A percentile compares a stretch with the other conserved stretches of the same genome.
Conservation (phyloP, 2,329 filamentous ascomycete species). For the Talaromyces sp. region DNA sequence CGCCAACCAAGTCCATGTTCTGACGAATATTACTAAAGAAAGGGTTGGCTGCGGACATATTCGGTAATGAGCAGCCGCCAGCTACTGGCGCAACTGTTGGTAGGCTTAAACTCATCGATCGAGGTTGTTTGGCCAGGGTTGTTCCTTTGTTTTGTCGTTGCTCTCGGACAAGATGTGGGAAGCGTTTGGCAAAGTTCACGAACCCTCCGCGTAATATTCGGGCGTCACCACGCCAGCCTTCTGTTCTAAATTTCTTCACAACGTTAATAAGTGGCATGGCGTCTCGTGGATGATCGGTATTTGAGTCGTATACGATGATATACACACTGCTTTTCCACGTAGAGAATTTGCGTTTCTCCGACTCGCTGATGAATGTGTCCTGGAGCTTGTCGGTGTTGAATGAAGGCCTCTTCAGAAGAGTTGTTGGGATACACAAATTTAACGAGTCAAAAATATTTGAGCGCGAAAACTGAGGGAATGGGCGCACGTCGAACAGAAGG, state of each 20-base stretch:
- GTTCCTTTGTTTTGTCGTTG: constrained; percentile 18
- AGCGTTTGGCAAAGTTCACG: constrained; percentile 62
- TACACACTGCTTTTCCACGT: constrained; percentile 68
- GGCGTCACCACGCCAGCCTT: constrained; percentile 70
- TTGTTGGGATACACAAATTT: constrained; percentile 93
- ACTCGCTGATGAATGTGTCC: constrained; percentile 72
- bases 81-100: constrained; percentile 69
- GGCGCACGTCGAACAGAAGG: constrained; percentile 78
- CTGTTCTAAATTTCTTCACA: constrained; percentile 83
- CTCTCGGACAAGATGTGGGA: constrained; percentile 45
- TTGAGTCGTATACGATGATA: constrained; percentile 83
- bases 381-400: constrained; percentile 85
- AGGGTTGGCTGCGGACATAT: constrained; percentile 65
- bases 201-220: constrained; percentile 82
- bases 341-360: constrained; percentile 67
- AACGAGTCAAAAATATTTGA: constrained; percentile 74
- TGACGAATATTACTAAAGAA: constrained; percentile 97
- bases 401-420: constrained; percentile 80
- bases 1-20: constrained; percentile 90
- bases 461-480: constrained; percentile 73
- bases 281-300: constrained; percentile 72
- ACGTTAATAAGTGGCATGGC: constrained; percentile 76
- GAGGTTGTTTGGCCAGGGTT: constrained; percentile 38
- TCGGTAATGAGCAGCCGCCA: constrained; percentile 79
- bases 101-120: constrained; percentile 48